Evolutionary conservation across 805 yeast genomes (phyloP), one percentile per base, ranked within the genome.

Genomic region (Ogataea wickerhamii): DNA sequence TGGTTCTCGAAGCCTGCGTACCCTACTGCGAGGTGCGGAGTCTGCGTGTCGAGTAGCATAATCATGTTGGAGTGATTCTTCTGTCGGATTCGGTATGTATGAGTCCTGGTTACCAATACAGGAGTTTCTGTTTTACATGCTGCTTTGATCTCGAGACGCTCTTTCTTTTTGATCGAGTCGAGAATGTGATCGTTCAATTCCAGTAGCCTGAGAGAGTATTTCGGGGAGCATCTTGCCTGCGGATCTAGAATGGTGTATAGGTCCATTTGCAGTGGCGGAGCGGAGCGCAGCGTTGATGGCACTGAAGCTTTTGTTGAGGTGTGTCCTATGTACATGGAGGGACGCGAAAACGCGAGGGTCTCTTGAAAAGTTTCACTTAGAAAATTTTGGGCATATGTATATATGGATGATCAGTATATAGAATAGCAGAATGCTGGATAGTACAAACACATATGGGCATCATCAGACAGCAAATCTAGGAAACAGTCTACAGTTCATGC

Each of bases 1-100:
- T 51, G 51, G 18, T 24, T 24, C 4, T 23, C 32, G 30, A 51
- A 49, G 3, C 23, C 19, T 19, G 47, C 39, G 38, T 44, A 39
- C 14, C 44, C 34, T 12, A 43, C 29, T 4, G 39, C 45, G 4
- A 3, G 21, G 2, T 20, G 17, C 28, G 18, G 3, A 12, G 18
- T 27, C 5, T 41, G 28, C 1, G 36, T 7, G 6, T 47, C 26
- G 55, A 76, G 55, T 17, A 88, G 44, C 48, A 87, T 56, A n/a
- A 85, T 80, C 4, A 91, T 74, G 58, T 91, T 88, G 6, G 96
- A 84, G 58, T 91, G 97, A 55, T 87, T 86, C 66, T 84, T 81
- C 52, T 83, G 89, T 36, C 87, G 70, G 13, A 88, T 50, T 31
- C 68, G 66, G 74, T 76, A 88, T 0, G 95, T 83, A 35, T 67